Evolutionary conservation across 164 flowering plant species (phyloP).

Genomic region (Piper longum): DNA sequence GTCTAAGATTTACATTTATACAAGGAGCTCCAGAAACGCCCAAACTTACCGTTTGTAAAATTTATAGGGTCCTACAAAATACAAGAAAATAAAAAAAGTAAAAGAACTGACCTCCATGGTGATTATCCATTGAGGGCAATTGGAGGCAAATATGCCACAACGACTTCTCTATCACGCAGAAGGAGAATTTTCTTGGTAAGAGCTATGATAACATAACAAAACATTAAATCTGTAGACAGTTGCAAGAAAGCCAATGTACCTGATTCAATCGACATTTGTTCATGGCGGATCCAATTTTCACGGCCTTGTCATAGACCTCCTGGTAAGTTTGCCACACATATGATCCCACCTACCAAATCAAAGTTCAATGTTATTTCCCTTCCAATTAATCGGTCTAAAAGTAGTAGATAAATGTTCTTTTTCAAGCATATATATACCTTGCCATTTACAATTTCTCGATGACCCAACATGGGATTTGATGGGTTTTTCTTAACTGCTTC

Average conservation of each 20-base stretch:
- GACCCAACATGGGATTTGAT: conserved; percentile 53
- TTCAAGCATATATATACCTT: conserved; percentile 30
- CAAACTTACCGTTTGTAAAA: neutral
- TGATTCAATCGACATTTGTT: conserved; percentile 55
- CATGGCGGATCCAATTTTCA: conserved; percentile 67
- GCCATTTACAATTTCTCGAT: conserved; percentile 40
- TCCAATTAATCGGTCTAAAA: no score
- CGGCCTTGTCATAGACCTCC: conserved; percentile 50
- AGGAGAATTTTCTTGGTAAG: neutral
- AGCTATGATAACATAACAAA: neutral
- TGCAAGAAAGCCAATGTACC: conserved; percentile 16
- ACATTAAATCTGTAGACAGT: neutral
- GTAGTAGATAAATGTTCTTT: neutral
- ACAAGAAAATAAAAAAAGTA: neutral
- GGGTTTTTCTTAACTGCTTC: conserved; percentile 47
- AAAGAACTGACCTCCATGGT: conserved; percentile 62
- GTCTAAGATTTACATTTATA: neutral
- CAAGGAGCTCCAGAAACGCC: neutral
- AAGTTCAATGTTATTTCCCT: neutral
- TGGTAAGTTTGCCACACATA: conserved; percentile 72
- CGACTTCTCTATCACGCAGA: conserved; percentile 46
- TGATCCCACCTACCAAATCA: conserved; percentile 38
- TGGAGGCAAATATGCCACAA: conserved; percentile 88
- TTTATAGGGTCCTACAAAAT: neutral
- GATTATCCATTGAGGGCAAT: conserved; percentile 86